Evolutionary conservation across 2,329 filamentous ascomycete species (phyloP), one percentile per base, ranked within the genome.

Genomic region (Annulohypoxylon truncatum): DNA sequence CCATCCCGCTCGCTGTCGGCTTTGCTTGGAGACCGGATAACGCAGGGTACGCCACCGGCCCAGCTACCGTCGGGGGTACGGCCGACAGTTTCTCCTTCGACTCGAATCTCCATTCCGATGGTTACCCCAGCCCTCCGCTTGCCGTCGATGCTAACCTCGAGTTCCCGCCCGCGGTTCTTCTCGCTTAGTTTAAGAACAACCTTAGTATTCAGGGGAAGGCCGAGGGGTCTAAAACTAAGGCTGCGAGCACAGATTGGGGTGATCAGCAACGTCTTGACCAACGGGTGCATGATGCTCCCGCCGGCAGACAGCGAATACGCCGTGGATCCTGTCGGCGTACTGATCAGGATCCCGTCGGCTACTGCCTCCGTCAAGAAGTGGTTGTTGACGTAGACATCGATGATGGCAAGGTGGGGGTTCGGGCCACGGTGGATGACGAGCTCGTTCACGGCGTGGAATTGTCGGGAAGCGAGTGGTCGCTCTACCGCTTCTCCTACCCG

Each of bases 221-320:
- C 94, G 0, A 99, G 82, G 0, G 96, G 96, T 3, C 96, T 88
- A 81, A 99, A 99, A 66, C 92, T 96, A 5, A 99, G 85, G 73
- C 92, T 96, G 63, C 96, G 89, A 0, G 96, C 93, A 76, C 94
- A 97, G 75, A 99, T 97, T 22, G 96, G 94, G 0, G 96, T 99
- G 61, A 99, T 87, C 24, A 97, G 87, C 12, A 98, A 85, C 1
- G 92, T 93, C 35, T 92, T 91, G 2, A 98, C 95, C 1, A 97
- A 85, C 0, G 96, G 96, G 77, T 99, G 96, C 40, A 98, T 92
- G 72, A 99, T 98, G 72, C 91, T 92, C 0, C 96, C 96, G 2
- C 96, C 96, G 2, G 91, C 92, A 70, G 92, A 96, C n/a, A 99
- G 85, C 64, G 92, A 96, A 82, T 99, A 99, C 0, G 96, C 96